Evolutionary conservation across 2,329 filamentous ascomycete genomes (phyloP), one percentile per base, ranked within the genome.

Genomic region (Thielaviopsis ethacetica): DNA sequence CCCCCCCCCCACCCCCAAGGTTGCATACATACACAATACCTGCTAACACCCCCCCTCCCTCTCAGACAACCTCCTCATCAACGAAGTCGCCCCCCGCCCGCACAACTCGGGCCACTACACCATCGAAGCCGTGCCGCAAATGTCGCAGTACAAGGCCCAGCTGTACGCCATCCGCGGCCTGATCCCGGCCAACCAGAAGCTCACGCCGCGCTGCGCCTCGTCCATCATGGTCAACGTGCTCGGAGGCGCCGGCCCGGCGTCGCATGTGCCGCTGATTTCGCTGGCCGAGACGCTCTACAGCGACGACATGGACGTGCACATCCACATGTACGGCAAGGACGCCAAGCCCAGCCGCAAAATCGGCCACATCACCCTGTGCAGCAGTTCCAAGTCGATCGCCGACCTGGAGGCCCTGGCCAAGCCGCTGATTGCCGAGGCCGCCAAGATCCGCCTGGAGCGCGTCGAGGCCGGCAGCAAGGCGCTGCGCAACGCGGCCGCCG

Each of bases 61-160:
- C 30, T 15, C 55, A 76, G 75, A 77, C 61, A 74, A 75, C 1
- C 76, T 95, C 1, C 72, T 94, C 60, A 79, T 96, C 65, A 95
- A 95, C 70, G 90, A 95, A 71, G 85, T 94, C 63, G 88, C 88
- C 0, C 88, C 88, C 13, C 78, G 88, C 17, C 75, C 75, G 60
- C 91, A 96, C 72, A 96, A 96, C 73, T 94, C 88, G 0, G 93
- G 93, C 0, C 93, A 97, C 71, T 91, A 91, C 72, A 95, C 88
- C 2, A 97, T 97, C 63, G 91, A 98, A 73, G 88, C 88, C 3
- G 88, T 93, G 54, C 83, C 84, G 0, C 81, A 91, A 62, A 77
- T 84, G 73, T 95, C 90, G 0, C 93, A 98, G 71, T 98, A 88
- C 71, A 89, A 93, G 69, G 86, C 89, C 1, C 91, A 98, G 68